A percentile compares a stretch with the other conserved stretches of the same genome.
Evolutionary conservation across 208 protist species (phyloP).

Genomic region (Kentomonas sorsogonicus): DNA sequence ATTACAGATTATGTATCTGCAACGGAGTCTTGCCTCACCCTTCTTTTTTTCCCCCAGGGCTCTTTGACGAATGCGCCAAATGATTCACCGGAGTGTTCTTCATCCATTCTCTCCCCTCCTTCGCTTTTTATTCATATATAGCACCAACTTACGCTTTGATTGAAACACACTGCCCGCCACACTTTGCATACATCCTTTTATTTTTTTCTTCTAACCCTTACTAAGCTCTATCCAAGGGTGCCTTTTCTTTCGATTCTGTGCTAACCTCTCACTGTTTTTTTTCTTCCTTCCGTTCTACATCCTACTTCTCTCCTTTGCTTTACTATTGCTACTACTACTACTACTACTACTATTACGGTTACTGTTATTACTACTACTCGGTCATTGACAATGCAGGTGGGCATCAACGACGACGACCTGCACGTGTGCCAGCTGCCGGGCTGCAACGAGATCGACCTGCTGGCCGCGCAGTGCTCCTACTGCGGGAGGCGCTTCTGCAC

Average conservation of each 20-base stretch:
- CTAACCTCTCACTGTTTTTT: conserved; percentile 8
- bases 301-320: background rate
- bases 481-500: conserved; percentile 77
- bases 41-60: too few relatives aligned
- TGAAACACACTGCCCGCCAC: background rate
- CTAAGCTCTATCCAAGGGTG: background rate
- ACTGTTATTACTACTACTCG: background rate
- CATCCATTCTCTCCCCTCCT: background rate
- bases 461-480: conserved; percentile 58
- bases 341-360: too few relatives aligned
- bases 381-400: conserved; percentile 68
- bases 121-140: background rate
- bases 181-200: background rate
- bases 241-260: conserved; percentile 1
- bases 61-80: too few relatives aligned
- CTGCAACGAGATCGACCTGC: conserved; percentile 68
- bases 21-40: too few relatives aligned
- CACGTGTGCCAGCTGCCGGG: conserved; percentile 57
- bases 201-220: conserved; percentile 4
- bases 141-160: background rate
- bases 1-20: background rate
- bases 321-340: too few relatives aligned
- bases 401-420: conserved; percentile 63
- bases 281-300: conserved; percentile 2
- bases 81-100: background rate